Conservation (phyloP, 768 basidiomycete genomes). For the Pulveroboletus sp. region DNA sequence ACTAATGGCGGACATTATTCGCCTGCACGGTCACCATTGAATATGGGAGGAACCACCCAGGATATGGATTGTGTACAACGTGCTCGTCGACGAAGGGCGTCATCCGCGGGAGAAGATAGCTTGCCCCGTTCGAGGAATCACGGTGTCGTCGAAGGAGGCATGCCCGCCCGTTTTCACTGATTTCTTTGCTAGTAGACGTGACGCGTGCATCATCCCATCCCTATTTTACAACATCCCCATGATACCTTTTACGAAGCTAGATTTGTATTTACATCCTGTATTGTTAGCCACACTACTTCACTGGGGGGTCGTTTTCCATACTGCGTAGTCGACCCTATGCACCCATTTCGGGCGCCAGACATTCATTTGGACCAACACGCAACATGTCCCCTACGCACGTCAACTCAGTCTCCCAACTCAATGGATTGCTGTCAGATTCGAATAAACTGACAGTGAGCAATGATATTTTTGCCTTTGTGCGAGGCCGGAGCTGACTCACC, state of each 20-base stretch:
- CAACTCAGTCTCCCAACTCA: conserved; percentile 60
- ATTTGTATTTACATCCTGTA: background rate
- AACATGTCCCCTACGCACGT: conserved; percentile 63
- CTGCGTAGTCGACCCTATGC: background rate
- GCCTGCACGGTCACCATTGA: conserved; percentile 11
- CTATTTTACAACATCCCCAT: background rate
- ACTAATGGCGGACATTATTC: conserved; percentile 15
- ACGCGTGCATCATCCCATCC: background rate
- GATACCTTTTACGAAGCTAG: background rate
- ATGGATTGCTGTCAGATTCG: conserved; percentile 54
- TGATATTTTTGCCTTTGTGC: background rate
- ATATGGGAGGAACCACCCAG: background rate
- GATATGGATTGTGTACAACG: conserved; percentile 12
- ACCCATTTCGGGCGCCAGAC: background rate
- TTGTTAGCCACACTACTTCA: too few relatives aligned
- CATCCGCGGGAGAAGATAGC: conserved; percentile 44
- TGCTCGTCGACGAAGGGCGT: conserved; percentile 41
- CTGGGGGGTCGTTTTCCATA: conserved; percentile 4
- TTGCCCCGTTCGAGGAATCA: conserved; percentile 3
- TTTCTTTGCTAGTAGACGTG: background rate
- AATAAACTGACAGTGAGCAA: conserved; percentile 61
- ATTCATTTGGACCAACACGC: background rate
- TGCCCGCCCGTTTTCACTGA: background rate
- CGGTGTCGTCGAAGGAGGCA: background rate
- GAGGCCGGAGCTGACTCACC: background rate